A percentile compares a stretch with the other conserved stretches of the same genome.
phyloP scores from a whole-genome alignment of 805 yeast species.

The Lachancea nothofagi region DNA sequence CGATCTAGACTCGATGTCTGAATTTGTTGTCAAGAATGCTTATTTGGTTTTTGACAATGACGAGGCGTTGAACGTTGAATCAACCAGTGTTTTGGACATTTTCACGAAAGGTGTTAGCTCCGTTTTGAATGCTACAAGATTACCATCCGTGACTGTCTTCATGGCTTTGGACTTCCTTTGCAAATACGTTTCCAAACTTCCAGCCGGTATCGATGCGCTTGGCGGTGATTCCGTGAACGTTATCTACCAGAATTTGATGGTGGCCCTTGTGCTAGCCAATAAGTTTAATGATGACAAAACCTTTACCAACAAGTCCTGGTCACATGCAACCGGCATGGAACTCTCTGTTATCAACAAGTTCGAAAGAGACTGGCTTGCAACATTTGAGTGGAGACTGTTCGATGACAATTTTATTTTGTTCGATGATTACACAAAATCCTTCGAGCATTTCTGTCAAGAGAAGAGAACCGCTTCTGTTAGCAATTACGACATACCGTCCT shows the following conservation, averaged over 20 bases:
- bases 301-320: conserved; percentile 92
- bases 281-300: conserved; percentile 96
- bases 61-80: conserved; percentile 30
- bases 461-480: conserved; percentile 13
- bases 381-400: conserved; percentile 55
- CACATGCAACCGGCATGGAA: conserved; percentile 84
- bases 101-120: conserved; percentile 57
- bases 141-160: conserved; percentile 76
- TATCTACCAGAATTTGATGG: conserved; percentile 52
- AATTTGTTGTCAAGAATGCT: conserved; percentile 70
- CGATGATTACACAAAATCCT: conserved; percentile 22
- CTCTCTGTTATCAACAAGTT: conserved; percentile 53
- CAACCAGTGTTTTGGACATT: conserved; percentile 26
- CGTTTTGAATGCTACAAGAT: conserved; percentile 79
- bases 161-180: conserved; percentile 75
- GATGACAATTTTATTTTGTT: conserved; percentile 28
- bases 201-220: conserved; percentile 29
- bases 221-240: conserved; percentile 34
- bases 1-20: conserved; percentile 70
- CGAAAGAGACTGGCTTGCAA: conserved; percentile 66
- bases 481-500: conserved; percentile 9
- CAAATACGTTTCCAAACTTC: conserved; percentile 45
- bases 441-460: conserved; percentile 21
- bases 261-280: conserved; percentile 78
- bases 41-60: conserved; percentile 58